Evolutionary conservation across 371 early-diverging fungal genomes (phyloP).

Genomic region (Mortierella sp.): DNA sequence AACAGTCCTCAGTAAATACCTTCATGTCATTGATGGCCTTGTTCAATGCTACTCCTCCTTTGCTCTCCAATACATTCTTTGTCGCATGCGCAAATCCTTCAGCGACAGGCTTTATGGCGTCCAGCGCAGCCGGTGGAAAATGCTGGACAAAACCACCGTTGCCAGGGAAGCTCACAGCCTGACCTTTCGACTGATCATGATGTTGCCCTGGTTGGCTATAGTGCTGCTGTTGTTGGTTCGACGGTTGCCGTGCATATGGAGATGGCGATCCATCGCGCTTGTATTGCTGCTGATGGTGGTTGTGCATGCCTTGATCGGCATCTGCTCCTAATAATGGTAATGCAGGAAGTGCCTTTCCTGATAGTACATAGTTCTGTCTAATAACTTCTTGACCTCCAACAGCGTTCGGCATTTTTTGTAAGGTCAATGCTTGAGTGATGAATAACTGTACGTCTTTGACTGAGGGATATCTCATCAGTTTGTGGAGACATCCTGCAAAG

Average conservation of each 20-base stretch:
- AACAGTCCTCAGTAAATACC: slow-evolving; percentile 11
- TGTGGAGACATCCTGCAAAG: slow-evolving; percentile 80
- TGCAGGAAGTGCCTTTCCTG: slow-evolving; percentile 64
- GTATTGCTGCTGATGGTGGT: slow-evolving; percentile 19
- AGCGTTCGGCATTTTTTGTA: slow-evolving; percentile 65
- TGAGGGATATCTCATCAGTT: slow-evolving; percentile 83
- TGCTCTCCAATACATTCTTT: slow-evolving; percentile 70
- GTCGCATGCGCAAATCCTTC: slow-evolving; percentile 66
- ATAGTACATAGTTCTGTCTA: slow-evolving; percentile 67
- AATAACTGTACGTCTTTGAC: slow-evolving; percentile 66
- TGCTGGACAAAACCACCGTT: slow-evolving; percentile 48
- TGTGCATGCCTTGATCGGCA: slow-evolving; percentile 2
- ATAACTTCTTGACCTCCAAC: slow-evolving; percentile 69
- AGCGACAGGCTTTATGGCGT: slow-evolving; percentile 56
- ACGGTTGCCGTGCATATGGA: slow-evolving; percentile 17
- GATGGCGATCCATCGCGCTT: slow-evolving; percentile 12
- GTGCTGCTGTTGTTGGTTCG: slow-evolving; percentile 22
- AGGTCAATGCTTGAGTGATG: slow-evolving; percentile 75
- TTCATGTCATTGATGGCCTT: slow-evolving; percentile 72
- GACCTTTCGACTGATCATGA: slow-evolving; percentile 27
- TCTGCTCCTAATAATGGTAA: slow-evolving; percentile 26
- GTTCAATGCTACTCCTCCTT: slow-evolving; percentile 62
- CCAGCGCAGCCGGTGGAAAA: slow-evolving; percentile 51
- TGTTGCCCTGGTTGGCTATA: neutral
- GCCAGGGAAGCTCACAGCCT: slow-evolving; percentile 20